Conservation (phyloP, 805 yeast genomes). For the Brettanomyces sp. region DNA sequence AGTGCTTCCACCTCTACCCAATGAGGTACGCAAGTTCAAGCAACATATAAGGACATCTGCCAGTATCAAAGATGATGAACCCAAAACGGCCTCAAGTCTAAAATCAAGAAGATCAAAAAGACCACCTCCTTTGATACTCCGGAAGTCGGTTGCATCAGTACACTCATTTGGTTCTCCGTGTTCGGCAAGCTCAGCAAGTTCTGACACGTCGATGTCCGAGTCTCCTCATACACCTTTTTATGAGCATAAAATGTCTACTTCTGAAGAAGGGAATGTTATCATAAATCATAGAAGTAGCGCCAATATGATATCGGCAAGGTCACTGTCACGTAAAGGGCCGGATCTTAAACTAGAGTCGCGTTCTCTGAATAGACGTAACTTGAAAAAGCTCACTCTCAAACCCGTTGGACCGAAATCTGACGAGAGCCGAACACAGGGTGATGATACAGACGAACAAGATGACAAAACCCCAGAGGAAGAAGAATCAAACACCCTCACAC, state of each 20-base stretch:
- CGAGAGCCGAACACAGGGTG: neutral
- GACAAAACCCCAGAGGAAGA: neutral
- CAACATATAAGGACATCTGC: neutral
- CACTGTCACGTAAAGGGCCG: slow-evolving; percentile 5
- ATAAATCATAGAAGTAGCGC: slow-evolving; percentile 5
- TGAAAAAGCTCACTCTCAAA: slow-evolving; percentile 44
- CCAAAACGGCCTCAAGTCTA: neutral
- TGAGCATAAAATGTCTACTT: neutral
- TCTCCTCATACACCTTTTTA: slow-evolving; percentile 1
- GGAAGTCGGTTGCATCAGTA: neutral
- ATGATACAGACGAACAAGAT: neutral
- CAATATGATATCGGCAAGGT: slow-evolving; percentile 8
- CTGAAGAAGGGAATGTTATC: slow-evolving; percentile 2
- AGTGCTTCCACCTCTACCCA: slow-evolving; percentile 2
- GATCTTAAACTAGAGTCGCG: slow-evolving; percentile 19
- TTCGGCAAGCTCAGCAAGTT: neutral
- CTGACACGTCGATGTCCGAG: neutral
- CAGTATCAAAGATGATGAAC: neutral
- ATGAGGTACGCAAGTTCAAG: neutral
- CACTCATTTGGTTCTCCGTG: neutral
- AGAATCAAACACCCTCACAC: neutral
- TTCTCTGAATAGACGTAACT: slow-evolving; percentile 47
- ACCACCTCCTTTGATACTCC: slow-evolving; percentile 4
- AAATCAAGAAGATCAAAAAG: slow-evolving; percentile 1
- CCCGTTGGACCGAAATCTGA: slow-evolving; percentile 1